Conservation (phyloP, 1,284 basidiomycete species). For the Takashimella tepidaria region DNA sequence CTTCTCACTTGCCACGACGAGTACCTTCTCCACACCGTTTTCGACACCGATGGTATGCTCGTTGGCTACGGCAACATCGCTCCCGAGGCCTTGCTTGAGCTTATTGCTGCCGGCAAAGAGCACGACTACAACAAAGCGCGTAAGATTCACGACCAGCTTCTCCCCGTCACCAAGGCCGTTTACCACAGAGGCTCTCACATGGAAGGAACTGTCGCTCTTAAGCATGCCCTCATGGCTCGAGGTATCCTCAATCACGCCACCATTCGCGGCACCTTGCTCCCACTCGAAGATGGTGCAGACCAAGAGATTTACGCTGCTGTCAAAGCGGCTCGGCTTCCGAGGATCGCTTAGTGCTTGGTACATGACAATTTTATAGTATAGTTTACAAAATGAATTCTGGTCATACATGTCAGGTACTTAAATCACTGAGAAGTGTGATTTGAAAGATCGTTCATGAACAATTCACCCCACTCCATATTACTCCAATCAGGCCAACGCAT, state of each 20-base stretch:
- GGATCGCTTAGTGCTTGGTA: background rate
- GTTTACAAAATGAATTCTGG: too few relatives aligned
- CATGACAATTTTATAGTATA: too few relatives aligned
- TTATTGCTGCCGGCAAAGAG: conserved; percentile 14
- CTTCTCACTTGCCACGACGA: conserved; percentile 15
- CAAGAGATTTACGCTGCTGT: conserved; percentile 15
- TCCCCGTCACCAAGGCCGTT: conserved; percentile 17
- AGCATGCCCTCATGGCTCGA: conserved; percentile 14
- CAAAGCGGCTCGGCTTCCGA: conserved; percentile 3
- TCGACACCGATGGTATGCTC: conserved; percentile 17
- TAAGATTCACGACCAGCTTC: conserved; percentile 13
- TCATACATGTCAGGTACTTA: too few relatives aligned
- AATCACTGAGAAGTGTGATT: too few relatives aligned
- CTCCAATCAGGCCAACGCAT: background rate
- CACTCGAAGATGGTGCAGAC: conserved; percentile 15
- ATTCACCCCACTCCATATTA: background rate
- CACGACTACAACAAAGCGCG: conserved; percentile 11
- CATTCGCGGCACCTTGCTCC: conserved; percentile 13
- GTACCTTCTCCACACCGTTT: conserved; percentile 18
- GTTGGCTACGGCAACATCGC: conserved; percentile 19
- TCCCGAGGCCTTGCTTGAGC: conserved; percentile 12
- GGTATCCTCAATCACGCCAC: conserved; percentile 14
- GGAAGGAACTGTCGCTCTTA: conserved; percentile 21
- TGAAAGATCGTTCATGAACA: background rate
- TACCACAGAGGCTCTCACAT: conserved; percentile 21